A percentile compares a stretch with the other conserved stretches of the same genome.
Conservation (phyloP, 495 filamentous ascomycete species). For the Chaetomium tenue region DNA sequence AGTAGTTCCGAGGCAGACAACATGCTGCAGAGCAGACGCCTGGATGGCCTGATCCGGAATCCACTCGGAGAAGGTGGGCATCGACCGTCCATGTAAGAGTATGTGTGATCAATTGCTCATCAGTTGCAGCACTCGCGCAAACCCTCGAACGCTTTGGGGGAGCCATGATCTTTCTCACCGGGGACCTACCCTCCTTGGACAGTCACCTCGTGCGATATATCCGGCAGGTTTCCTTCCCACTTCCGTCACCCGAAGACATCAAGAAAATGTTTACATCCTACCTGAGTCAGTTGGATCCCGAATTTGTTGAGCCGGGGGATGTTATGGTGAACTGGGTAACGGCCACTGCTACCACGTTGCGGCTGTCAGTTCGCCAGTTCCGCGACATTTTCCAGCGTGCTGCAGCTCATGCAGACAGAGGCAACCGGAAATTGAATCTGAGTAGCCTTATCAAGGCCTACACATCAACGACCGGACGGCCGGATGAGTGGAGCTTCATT, state of each 20-base stretch:
- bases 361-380: background rate
- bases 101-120: background rate
- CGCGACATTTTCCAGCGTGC: background rate
- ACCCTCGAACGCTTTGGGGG: background rate
- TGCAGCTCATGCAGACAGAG: background rate
- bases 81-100: background rate
- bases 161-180: background rate
- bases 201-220: background rate
- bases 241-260: background rate
- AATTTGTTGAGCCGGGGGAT: background rate
- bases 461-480: constrained; percentile 3
- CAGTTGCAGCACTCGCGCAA: background rate
- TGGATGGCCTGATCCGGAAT: background rate
- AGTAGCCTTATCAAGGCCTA: background rate
- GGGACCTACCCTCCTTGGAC: background rate
- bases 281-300: background rate
- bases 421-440: background rate
- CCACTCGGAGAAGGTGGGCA: background rate
- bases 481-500: background rate
- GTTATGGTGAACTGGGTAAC: background rate
- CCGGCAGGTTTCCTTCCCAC: background rate
- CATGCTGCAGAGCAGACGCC: background rate
- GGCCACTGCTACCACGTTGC: background rate
- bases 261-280: background rate
- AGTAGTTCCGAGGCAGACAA: background rate